These are phyloP conservation scores for Debaryomycetaceae sp. DNA, from an alignment of 1,139 yeast genomes.

Conservation along the genomic window DNA sequence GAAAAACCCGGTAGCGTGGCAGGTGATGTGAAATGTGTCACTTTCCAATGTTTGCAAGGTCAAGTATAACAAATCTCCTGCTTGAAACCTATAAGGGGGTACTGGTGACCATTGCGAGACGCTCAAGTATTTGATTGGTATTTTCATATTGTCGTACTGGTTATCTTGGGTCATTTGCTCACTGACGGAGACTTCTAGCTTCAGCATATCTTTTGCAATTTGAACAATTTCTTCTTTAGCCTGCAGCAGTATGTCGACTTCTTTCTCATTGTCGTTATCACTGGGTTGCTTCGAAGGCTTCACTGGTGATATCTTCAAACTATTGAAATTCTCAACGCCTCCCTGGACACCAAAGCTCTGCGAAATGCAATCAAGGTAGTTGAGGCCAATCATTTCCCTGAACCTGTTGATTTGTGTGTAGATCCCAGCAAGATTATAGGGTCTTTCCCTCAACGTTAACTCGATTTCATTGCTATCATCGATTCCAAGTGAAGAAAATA, in stretches of 20 bases:
- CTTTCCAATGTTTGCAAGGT: slow-evolving; percentile 76
- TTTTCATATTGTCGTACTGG: slow-evolving; percentile 17
- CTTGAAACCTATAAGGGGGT: slow-evolving; percentile 56
- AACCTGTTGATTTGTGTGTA: slow-evolving; percentile 41
- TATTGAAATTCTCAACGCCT: slow-evolving; percentile 28
- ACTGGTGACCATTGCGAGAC: slow-evolving; percentile 89
- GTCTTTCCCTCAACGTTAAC: slow-evolving; percentile 26
- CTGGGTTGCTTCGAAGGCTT: slow-evolving; percentile 7
- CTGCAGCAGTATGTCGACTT: slow-evolving; percentile 15
- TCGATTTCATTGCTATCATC: slow-evolving; percentile 12
- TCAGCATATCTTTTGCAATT: not conserved
- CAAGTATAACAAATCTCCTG: slow-evolving; percentile 81
- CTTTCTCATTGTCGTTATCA: slow-evolving; percentile 8
- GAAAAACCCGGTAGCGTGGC: slow-evolving; percentile 74
- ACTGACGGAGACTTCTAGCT: not conserved
- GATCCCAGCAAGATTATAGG: slow-evolving; percentile 37
- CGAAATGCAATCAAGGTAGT: slow-evolving; percentile 33
- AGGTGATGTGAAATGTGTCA: slow-evolving; percentile 73
- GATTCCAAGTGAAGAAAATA: slow-evolving; percentile 22
- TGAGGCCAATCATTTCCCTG: slow-evolving; percentile 44
- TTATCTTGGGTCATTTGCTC: not conserved
- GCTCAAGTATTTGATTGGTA: slow-evolving; percentile 52
- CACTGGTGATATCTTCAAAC: slow-evolving; percentile 25
- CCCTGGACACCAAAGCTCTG: slow-evolving; percentile 22
- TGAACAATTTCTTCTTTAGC: slow-evolving; percentile 11